A percentile compares a stretch with the other conserved stretches of the same genome.
Conservation (phyloP, 2,329 filamentous ascomycete genomes). For the Aureobasidium pullulans region DNA sequence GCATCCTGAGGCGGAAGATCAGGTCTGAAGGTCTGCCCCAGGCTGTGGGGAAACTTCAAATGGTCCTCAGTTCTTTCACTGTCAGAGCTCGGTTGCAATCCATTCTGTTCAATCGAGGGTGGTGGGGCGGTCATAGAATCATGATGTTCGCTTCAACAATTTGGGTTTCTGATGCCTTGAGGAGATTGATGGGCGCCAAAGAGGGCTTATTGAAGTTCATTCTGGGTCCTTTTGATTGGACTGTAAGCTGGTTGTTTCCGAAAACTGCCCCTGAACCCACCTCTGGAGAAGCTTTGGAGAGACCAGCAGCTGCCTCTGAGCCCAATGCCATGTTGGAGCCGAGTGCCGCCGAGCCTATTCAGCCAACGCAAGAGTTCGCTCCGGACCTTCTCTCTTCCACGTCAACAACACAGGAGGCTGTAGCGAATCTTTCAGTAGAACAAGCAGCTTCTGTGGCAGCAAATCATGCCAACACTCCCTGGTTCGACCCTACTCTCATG, state of each 20-base stretch:
- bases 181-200: background rate
- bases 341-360: too few relatives aligned
- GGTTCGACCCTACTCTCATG: conserved; percentile 44
- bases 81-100: background rate
- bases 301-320: background rate
- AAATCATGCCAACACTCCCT: conserved; percentile 10
- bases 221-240: conserved; percentile 8
- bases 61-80: background rate
- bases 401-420: background rate
- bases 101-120: background rate
- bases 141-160: background rate
- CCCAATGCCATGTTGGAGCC: too few relatives aligned
- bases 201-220: conserved; percentile 9
- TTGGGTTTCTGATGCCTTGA: background rate
- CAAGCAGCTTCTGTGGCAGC: background rate
- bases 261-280: background rate
- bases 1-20: background rate
- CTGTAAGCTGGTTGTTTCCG: background rate
- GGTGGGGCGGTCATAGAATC: background rate
- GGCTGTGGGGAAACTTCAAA: background rate
- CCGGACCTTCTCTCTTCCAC: background rate
- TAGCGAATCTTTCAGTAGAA: background rate
- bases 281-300: background rate
- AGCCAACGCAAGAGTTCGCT: background rate
- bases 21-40: background rate